These are phyloP conservation scores for Monosporascus sp. DNA, from an alignment of 2,329 filamentous ascomycete species.

Conservation along the genomic window DNA sequence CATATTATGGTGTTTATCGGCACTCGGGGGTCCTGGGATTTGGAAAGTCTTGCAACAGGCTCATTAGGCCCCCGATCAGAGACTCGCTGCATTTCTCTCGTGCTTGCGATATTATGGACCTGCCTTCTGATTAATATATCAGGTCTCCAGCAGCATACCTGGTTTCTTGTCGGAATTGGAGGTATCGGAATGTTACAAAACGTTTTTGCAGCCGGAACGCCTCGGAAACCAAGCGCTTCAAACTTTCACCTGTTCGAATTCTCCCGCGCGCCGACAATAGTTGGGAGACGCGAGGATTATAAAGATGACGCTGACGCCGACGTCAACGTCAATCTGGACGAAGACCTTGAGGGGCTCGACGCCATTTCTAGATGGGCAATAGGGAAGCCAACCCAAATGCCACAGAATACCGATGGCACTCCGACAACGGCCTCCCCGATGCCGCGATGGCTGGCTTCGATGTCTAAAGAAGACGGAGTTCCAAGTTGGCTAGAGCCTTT, in stretches of 20 bases:
- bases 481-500: slow-evolving; percentile 5
- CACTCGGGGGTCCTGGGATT: slow-evolving; percentile 4
- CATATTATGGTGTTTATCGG: slow-evolving; percentile 9
- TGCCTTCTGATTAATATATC: slow-evolving; percentile 7
- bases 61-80: background rate
- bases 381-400: background rate
- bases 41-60: slow-evolving; percentile 7
- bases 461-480: background rate
- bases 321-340: background rate
- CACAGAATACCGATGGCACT: background rate
- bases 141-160: slow-evolving; percentile 6
- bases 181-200: slow-evolving; percentile 12
- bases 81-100: slow-evolving; percentile 3
- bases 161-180: slow-evolving; percentile 10
- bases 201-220: slow-evolving; percentile 6
- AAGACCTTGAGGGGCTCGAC: background rate
- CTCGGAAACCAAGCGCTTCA: slow-evolving; percentile 1
- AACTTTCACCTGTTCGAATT: background rate
- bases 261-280: background rate
- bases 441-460: slow-evolving; percentile 4
- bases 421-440: background rate
- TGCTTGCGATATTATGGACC: slow-evolving; percentile 7
- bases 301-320: background rate
- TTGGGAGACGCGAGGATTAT: background rate
- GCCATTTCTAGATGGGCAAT: background rate